Evolutionary conservation across 371 early-diverging fungal species (phyloP).

Genomic region (Entomophthora muscae): DNA sequence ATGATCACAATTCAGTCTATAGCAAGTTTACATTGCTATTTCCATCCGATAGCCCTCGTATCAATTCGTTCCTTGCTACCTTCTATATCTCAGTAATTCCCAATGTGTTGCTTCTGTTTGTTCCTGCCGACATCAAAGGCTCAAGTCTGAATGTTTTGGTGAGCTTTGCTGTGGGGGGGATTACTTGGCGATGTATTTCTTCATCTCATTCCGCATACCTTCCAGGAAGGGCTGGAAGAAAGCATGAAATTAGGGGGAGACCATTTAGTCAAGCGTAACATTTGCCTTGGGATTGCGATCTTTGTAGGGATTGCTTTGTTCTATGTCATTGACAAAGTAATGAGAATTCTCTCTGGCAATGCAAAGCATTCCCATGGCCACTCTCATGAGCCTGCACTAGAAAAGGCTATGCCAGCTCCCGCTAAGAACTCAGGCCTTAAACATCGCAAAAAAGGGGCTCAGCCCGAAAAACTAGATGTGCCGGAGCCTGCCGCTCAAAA

Average conservation of each 20-base stretch:
- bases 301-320: slow-evolving; percentile 58
- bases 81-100: slow-evolving; percentile 71
- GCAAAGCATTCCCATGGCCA: slow-evolving; percentile 33
- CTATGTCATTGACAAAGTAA: slow-evolving; percentile 60
- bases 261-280: slow-evolving; percentile 35
- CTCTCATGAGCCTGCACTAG: slow-evolving; percentile 20
- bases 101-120: slow-evolving; percentile 58
- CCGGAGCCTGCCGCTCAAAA: background rate
- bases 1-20: background rate
- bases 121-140: slow-evolving; percentile 57
- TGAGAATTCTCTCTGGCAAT: slow-evolving; percentile 56
- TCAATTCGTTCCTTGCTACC: slow-evolving; percentile 56
- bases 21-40: slow-evolving; percentile 12
- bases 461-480: background rate
- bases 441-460: slow-evolving; percentile 7
- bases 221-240: slow-evolving; percentile 32
- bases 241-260: slow-evolving; percentile 9
- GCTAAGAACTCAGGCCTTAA: slow-evolving; percentile 9
- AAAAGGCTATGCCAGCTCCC: background rate
- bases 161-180: slow-evolving; percentile 70
- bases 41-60: slow-evolving; percentile 40
- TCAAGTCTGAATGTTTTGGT: slow-evolving; percentile 52
- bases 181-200: slow-evolving; percentile 71
- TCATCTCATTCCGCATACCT: slow-evolving; percentile 66
- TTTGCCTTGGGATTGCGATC: slow-evolving; percentile 48